A percentile compares a stretch with the other conserved stretches of the same genome.
Evolutionary conservation across 805 yeast species (phyloP).

Genomic region (Metschnikowia orientalis): DNA sequence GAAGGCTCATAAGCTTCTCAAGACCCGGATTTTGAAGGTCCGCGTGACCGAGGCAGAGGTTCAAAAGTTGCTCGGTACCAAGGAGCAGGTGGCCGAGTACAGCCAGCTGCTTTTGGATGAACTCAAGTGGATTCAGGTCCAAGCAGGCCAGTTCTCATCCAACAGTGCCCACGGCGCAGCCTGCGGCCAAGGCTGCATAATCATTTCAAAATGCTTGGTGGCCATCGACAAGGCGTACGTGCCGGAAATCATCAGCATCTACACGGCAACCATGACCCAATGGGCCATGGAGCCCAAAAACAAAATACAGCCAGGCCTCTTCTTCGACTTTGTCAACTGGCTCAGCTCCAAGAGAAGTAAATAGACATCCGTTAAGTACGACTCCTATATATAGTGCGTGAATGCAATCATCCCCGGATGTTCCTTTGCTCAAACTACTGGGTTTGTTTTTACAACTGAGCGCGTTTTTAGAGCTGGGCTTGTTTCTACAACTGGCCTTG

Average conservation of each 20-base stretch:
- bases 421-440: background rate
- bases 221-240: slow-evolving; percentile 32
- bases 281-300: slow-evolving; percentile 55
- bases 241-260: slow-evolving; percentile 49
- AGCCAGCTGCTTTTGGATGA: slow-evolving; percentile 22
- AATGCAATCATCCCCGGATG: background rate
- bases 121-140: slow-evolving; percentile 41
- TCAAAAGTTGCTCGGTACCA: slow-evolving; percentile 13
- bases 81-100: slow-evolving; percentile 16
- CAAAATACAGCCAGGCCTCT: slow-evolving; percentile 52
- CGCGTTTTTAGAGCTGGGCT: too few species aligned
- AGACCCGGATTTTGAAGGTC: slow-evolving; percentile 52
- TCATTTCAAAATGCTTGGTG: slow-evolving; percentile 53
- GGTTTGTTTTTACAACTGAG: background rate
- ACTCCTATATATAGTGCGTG: background rate
- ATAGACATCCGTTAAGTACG: too few species aligned
- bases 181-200: slow-evolving; percentile 62
- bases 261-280: slow-evolving; percentile 48
- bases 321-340: slow-evolving; percentile 81
- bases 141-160: slow-evolving; percentile 39
- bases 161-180: slow-evolving; percentile 51
- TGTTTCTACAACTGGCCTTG: too few species aligned
- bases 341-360: slow-evolving; percentile 33
- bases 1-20: slow-evolving; percentile 70
- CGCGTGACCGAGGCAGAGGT: slow-evolving; percentile 27